phyloP scores from a whole-genome alignment of 1,284 basidiomycete genomes.

The Rugosomyces carneus region DNA sequence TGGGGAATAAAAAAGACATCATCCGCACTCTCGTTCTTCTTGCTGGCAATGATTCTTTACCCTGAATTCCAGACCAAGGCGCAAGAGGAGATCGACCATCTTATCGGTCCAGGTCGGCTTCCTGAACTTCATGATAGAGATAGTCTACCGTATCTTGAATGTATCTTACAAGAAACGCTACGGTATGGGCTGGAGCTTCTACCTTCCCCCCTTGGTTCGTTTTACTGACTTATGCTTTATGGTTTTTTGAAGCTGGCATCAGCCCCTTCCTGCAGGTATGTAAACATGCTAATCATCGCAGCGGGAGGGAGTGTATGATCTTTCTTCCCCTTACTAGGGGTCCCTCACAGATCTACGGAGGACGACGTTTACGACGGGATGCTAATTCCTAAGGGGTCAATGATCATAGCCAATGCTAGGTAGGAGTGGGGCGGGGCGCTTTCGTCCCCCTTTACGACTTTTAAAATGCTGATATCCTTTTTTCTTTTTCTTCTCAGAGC shows the following conservation, averaged over 20 bases:
- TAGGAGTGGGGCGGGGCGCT: too few species aligned
- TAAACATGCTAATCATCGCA: too few species aligned
- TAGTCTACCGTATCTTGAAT: conserved; percentile 22
- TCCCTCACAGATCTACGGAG: background rate
- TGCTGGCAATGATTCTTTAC: conserved; percentile 36
- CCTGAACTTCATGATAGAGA: conserved; percentile 31
- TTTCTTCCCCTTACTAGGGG: too few species aligned
- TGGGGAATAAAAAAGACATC: conserved; percentile 7
- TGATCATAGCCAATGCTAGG: background rate
- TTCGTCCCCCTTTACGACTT: too few species aligned
- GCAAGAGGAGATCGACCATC: conserved; percentile 34
- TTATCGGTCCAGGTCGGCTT: conserved; percentile 33
- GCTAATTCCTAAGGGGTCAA: background rate
- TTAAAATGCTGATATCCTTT: too few species aligned
- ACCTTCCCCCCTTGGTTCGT: too few species aligned
- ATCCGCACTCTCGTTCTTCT: conserved; percentile 20
- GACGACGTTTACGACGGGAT: background rate
- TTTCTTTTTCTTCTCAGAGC: too few species aligned
- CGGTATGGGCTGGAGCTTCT: too few species aligned
- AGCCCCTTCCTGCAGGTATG: background rate
- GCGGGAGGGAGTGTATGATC: background rate
- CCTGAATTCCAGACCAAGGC: conserved; percentile 27
- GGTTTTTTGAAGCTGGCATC: background rate
- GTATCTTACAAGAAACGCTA: conserved; percentile 17
- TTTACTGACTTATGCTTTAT: background rate